Conservation (phyloP, 2,329 filamentous ascomycete species). For the Nothomitra cinnamomea region DNA sequence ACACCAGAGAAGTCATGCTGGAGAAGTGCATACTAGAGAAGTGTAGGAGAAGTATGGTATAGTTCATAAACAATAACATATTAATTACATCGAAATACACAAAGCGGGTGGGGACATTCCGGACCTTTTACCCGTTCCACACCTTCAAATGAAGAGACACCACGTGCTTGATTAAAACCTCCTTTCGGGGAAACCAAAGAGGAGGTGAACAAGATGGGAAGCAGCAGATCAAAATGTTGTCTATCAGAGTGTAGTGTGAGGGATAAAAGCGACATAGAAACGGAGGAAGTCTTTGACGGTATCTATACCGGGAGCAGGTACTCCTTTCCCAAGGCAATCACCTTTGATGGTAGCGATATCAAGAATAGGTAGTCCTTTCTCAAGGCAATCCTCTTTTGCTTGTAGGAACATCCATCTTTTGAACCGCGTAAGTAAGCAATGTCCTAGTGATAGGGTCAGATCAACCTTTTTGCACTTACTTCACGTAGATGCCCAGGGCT, state of each 20-base stretch:
- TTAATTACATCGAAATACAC: not conserved
- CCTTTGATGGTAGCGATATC: not conserved
- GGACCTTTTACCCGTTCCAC: not conserved
- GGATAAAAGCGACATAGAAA: constrained; percentile 3
- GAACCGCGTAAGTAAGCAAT: no score
- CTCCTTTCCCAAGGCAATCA: constrained; percentile 6
- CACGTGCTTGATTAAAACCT: not conserved
- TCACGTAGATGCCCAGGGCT: not conserved
- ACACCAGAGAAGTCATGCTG: not conserved
- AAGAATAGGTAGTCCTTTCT: not conserved
- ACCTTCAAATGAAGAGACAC: not conserved
- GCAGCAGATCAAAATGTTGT: no score
- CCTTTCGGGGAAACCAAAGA: not conserved
- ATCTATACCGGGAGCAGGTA: constrained; percentile 6
- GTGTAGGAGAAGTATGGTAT: not conserved
- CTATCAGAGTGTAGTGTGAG: no score
- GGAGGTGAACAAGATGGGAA: not conserved
- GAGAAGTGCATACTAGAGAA: not conserved
- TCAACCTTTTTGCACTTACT: not conserved
- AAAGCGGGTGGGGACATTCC: not conserved
- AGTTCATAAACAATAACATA: not conserved
- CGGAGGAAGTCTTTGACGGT: constrained; percentile 9
- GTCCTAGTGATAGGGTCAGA: not conserved
- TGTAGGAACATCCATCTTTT: not conserved
- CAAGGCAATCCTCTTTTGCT: not conserved